A percentile compares a stretch with the other conserved stretches of the same genome.
These are phyloP conservation scores for Trichoderma aggressivum DNA, from an alignment of 2,329 filamentous ascomycete species.

Conservation along the genomic window DNA sequence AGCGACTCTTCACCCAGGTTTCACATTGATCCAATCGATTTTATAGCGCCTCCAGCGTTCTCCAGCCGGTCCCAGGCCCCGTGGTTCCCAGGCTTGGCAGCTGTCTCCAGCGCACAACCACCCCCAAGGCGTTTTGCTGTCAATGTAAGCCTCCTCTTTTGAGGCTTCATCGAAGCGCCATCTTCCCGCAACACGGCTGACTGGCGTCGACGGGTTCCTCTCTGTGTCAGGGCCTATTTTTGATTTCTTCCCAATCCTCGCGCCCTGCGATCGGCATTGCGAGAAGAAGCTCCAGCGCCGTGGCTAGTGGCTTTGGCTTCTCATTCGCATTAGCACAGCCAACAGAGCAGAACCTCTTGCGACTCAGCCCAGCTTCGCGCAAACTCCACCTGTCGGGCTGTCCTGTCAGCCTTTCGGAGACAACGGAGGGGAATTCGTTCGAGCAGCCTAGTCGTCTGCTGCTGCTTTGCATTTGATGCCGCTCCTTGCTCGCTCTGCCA, in stretches of 20 bases:
- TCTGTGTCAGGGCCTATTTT: background rate
- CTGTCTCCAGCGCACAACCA: background rate
- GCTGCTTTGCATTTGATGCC: background rate
- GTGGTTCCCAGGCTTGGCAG: slow-evolving; percentile 2
- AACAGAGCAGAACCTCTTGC: background rate
- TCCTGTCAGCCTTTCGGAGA: slow-evolving; percentile 12
- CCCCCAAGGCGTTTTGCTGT: background rate
- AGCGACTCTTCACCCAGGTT: background rate
- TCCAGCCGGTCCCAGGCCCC: background rate
- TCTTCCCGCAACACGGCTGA: slow-evolving; percentile 10
- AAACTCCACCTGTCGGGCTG: slow-evolving; percentile 3
- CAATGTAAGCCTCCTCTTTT: slow-evolving; percentile 14
- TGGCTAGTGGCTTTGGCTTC: background rate
- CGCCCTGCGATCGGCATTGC: background rate
- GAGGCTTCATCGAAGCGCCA: slow-evolving; percentile 10
- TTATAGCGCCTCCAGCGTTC: background rate
- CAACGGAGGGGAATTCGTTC: background rate
- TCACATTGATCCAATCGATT: background rate
- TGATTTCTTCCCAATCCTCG: background rate
- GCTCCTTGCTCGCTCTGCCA: background rate
- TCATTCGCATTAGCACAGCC: background rate
- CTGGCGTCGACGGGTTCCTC: slow-evolving; percentile 11
- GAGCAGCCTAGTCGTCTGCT: background rate
- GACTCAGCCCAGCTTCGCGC: background rate
- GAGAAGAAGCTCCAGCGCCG: background rate